Base-by-base conservation (phyloP, 2,329 filamentous ascomycete genomes). In the Colletotrichum sp. region DNA sequence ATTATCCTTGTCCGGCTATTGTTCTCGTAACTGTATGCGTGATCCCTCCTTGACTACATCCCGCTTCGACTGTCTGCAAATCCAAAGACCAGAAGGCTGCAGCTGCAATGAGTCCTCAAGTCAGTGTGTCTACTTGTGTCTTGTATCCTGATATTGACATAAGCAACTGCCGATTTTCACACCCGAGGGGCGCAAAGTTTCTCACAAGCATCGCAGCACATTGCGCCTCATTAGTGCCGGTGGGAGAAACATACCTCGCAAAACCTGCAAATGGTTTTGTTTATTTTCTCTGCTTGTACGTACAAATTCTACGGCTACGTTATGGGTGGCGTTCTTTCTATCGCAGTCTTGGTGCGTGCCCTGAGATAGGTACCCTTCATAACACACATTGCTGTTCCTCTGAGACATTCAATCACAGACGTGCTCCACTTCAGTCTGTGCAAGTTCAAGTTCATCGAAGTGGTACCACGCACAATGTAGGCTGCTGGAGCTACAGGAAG, bases 271-370 rank as follows among this genome's bases (percentile, higher is more conserved):
- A 4, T 0, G 39, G 1, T 49, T 49, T 6, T 12, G 5, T 49
- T 12, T 44, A 2, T 5, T n/a, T 1, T n/a, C 18, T 49, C 18
- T n/a, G 2, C 18, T 1, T 6, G 2, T 52, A 52, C 6, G 12
- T 21, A 1, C 10, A 12, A 21, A 13, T 4, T 52, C 18, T 3
- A 21, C 44, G n/a, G n/a, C 10, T 13, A 52, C 3, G n/a, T 21
- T 7, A 52, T 0, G 3, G 0, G n/a, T 5, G 0, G n/a, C 3
- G 6, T 52, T 21, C 12, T 3, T 0, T 8, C n/a, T 13, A 52
- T 2, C 44, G 10, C 10, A 21, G 12, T 49, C 18, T 49, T n/a
- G 9, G 39, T 49, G 44, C 3, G n/a, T 8, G 44, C 12, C 18
- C 10, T 49, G 18, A 3, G 10, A 21, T 21, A 3, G 10, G 13